These are phyloP conservation scores for Ceratonia siliqua DNA, from an alignment of 306 rosid genomes.

Conservation along the genomic window DNA sequence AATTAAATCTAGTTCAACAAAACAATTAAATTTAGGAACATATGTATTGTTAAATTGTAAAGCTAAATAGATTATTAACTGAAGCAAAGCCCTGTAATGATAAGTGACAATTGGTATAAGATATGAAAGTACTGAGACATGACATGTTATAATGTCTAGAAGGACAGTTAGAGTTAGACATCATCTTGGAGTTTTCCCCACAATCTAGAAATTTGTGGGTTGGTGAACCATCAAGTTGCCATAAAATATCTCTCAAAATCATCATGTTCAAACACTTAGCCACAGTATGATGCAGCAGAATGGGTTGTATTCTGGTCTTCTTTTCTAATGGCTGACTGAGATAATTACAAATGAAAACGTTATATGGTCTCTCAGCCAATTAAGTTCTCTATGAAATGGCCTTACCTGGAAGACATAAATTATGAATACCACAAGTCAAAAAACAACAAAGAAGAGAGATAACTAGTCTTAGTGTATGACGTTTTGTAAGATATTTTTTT, in stretches of 20 bases:
- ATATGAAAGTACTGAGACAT: not conserved
- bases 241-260: not conserved
- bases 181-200: conserved; percentile 20
- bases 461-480: too few species aligned
- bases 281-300: too few species aligned
- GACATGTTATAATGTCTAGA: not conserved
- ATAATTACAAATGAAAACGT: too few species aligned
- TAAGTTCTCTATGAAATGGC: too few species aligned
- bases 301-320: too few species aligned
- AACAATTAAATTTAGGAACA: not conserved
- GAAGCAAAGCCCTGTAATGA: not conserved
- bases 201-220: conserved; percentile 32
- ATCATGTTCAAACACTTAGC: not conserved
- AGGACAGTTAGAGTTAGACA: conserved; percentile 9
- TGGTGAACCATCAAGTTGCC: conserved; percentile 21
- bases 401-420: too few species aligned
- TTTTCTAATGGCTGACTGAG: too few species aligned
- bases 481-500: too few species aligned
- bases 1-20: too few species aligned
- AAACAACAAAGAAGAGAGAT: too few species aligned
- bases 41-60: not conserved
- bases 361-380: too few species aligned
- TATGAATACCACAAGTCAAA: too few species aligned
- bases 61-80: not conserved
- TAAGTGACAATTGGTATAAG: not conserved